These are phyloP conservation scores for Rhodotorula diobovata DNA, from an alignment of 768 basidiomycete species.

Conservation along the genomic window DNA sequence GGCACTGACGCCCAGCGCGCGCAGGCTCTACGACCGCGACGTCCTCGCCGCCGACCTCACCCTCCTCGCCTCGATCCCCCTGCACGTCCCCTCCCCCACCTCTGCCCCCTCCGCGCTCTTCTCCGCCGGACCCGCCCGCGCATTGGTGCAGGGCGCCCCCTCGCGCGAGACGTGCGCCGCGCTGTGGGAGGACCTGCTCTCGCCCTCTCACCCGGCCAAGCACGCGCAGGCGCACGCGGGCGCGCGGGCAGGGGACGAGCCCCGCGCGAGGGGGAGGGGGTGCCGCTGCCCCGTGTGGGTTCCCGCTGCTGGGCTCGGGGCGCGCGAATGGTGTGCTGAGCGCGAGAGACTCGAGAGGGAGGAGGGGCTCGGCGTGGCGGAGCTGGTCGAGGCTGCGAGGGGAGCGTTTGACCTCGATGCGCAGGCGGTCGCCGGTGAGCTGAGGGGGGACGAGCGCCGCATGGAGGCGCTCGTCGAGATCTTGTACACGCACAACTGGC, in stretches of 20 bases:
- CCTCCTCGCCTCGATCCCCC: neutral
- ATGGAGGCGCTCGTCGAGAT: neutral
- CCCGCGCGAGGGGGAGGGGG: neutral
- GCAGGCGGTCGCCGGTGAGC: neutral
- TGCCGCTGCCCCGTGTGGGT: constrained; percentile 1
- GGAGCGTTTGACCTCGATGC: neutral
- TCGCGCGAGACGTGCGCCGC: neutral
- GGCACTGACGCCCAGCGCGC: too few species aligned
- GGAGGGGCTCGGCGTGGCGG: too few species aligned
- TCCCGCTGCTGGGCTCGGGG: too few species aligned
- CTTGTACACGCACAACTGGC: neutral
- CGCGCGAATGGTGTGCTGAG: neutral
- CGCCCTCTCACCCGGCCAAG: neutral
- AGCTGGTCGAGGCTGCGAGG: neutral
- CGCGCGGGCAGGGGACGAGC: too few species aligned
- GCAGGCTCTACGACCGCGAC: neutral
- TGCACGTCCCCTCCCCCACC: neutral
- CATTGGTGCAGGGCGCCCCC: neutral
- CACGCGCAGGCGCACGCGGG: neutral
- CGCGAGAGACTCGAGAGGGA: neutral
- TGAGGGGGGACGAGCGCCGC: too few species aligned
- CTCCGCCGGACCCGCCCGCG: neutral
- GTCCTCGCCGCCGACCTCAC: neutral
- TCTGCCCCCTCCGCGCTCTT: neutral
- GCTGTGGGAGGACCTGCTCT: neutral